phyloP scores from a whole-genome alignment of 2,329 filamentous ascomycete species.

The Aspergillus viridinutans region DNA sequence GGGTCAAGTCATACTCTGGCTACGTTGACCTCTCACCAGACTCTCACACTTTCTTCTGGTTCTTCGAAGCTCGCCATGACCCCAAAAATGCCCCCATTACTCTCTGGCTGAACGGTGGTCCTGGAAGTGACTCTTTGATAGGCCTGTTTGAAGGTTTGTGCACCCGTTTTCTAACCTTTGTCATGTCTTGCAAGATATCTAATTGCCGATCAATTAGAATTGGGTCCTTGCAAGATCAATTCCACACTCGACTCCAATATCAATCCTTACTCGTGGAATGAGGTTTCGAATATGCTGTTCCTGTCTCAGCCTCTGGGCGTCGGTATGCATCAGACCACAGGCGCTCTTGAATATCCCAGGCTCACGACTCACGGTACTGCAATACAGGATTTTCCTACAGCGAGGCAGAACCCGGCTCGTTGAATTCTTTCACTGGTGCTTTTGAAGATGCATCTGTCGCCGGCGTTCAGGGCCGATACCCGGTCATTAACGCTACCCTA shows the following conservation, averaged over 20 bases:
- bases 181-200: constrained; percentile 7
- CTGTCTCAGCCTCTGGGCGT: constrained; percentile 59
- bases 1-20: constrained; percentile 54
- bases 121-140: constrained; percentile 41
- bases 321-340: constrained; percentile 31
- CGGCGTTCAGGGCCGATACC: constrained; percentile 45
- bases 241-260: constrained; percentile 42
- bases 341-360: not conserved
- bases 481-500: constrained; percentile 47
- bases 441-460: constrained; percentile 44
- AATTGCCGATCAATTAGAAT: constrained; percentile 24
- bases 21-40: constrained; percentile 52
- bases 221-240: constrained; percentile 44
- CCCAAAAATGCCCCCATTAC: constrained; percentile 42
- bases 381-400: constrained; percentile 32
- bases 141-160: constrained; percentile 38
- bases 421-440: constrained; percentile 42
- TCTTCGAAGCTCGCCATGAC: constrained; percentile 54
- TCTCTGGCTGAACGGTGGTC: constrained; percentile 42
- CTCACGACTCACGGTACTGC: not conserved
- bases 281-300: constrained; percentile 58
- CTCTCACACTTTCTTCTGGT: constrained; percentile 53
- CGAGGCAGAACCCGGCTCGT: constrained; percentile 35
- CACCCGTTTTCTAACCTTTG: not conserved
- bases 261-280: constrained; percentile 60